Evolutionary conservation across 768 basidiomycete species (phyloP).

Genomic region (Termitomyces sp.): DNA sequence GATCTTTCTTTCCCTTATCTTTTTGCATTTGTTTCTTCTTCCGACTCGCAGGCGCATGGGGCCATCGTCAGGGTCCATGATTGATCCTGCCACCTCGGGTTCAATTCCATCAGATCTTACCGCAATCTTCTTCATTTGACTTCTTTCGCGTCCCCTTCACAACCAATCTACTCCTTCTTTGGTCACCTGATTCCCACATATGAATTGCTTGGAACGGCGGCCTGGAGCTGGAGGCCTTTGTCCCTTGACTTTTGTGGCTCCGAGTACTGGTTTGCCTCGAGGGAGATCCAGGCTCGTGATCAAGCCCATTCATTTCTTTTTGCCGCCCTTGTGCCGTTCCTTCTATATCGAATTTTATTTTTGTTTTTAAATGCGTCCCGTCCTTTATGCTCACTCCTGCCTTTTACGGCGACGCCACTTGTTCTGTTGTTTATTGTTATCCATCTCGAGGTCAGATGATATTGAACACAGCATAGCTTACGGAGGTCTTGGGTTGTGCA

Average conservation of each 20-base stretch:
- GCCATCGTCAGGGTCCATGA: not conserved
- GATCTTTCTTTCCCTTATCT: not conserved
- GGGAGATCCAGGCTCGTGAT: not conserved
- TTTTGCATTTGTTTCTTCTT: not conserved
- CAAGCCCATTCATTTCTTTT: not conserved
- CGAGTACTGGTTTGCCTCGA: not conserved
- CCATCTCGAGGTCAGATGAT: not conserved
- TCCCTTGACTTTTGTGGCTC: not conserved
- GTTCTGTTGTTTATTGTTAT: not conserved
- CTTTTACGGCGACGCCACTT: not conserved
- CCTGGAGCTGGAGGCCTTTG: not conserved
- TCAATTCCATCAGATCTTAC: not conserved
- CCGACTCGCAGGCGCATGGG: not conserved
- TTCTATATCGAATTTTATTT: not conserved
- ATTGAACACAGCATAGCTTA: not conserved
- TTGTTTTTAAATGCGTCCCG: not conserved
- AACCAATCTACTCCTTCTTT: not conserved
- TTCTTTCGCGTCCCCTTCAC: not conserved
- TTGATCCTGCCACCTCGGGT: slow-evolving; percentile 14
- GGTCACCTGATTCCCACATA: not conserved
- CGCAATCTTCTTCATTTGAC: not conserved
- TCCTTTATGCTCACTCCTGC: not conserved
- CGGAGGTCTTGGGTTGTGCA: not conserved
- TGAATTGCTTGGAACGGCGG: not conserved
- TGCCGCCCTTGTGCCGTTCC: not conserved